Evolutionary conservation across 1,139 yeast species (phyloP).

Genomic region (Candida freyschussii): DNA sequence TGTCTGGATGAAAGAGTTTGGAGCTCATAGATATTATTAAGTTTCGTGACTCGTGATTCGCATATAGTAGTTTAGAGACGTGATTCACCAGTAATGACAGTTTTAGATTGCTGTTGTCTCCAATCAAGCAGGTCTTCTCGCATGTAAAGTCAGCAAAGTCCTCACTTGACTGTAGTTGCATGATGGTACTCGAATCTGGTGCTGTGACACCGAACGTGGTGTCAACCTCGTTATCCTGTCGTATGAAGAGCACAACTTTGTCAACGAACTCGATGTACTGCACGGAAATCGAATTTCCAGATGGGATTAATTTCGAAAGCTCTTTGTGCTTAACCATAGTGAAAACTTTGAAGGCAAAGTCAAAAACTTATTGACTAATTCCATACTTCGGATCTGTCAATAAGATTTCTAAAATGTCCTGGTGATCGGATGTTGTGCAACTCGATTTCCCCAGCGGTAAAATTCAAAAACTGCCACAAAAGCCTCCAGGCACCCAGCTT

Average conservation of each 20-base stretch:
- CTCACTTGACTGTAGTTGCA: slow-evolving; percentile 9
- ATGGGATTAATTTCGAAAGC: neutral
- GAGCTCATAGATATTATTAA: slow-evolving; percentile 38
- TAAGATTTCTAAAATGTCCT: slow-evolving; percentile 2
- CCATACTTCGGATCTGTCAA: neutral
- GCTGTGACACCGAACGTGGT: slow-evolving; percentile 32
- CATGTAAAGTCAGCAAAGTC: slow-evolving; percentile 15
- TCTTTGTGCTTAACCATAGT: too few relatives aligned
- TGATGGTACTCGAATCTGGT: slow-evolving; percentile 22
- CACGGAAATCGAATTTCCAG: too few relatives aligned
- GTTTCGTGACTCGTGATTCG: slow-evolving; percentile 24
- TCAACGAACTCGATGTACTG: slow-evolving; percentile 30
- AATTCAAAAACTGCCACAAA: too few relatives aligned
- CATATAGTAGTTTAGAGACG: slow-evolving; percentile 30
- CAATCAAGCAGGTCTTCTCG: slow-evolving; percentile 26
- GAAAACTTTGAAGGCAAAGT: too few relatives aligned
- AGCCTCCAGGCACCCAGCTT: too few relatives aligned
- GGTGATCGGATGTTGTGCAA: too few relatives aligned
- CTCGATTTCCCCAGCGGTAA: too few relatives aligned
- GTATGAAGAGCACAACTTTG: slow-evolving; percentile 27
- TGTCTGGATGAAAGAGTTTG: slow-evolving; percentile 28
- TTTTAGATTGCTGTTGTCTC: slow-evolving; percentile 28
- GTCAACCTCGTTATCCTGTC: slow-evolving; percentile 34
- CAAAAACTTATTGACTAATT: too few relatives aligned
- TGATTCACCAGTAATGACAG: slow-evolving; percentile 32